These are phyloP conservation scores for Funneliformis geosporum DNA, from an alignment of 192 early-diverging fungal species.

Conservation along the genomic window DNA sequence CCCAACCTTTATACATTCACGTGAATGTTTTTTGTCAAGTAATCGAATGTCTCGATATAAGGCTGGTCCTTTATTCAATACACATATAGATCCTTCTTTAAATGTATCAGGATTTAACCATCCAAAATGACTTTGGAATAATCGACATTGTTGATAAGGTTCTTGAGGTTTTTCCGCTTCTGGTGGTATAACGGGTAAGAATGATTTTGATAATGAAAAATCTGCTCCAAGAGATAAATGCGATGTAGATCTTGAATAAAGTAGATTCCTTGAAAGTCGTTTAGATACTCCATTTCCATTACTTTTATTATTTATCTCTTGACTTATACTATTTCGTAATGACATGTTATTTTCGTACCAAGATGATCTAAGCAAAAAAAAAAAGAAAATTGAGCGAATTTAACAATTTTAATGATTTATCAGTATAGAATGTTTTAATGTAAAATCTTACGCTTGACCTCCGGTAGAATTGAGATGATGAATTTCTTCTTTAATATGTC, in stretches of 20 bases:
- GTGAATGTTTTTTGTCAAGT: constrained; percentile 77
- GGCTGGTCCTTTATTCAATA: constrained; percentile 66
- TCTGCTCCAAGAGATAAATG: constrained; percentile 37
- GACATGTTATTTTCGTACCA: constrained; percentile 48
- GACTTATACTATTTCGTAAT: constrained; percentile 40
- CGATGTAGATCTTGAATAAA: constrained; percentile 21
- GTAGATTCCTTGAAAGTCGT: constrained; percentile 2
- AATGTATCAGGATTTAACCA: constrained; percentile 71
- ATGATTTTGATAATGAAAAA: constrained; percentile 53
- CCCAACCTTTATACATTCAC: constrained; percentile 88
- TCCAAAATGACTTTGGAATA: constrained; percentile 78
- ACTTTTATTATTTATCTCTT: not conserved
- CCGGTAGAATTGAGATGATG: constrained; percentile 44
- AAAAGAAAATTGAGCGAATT: not conserved
- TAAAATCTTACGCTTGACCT: constrained; percentile 37
- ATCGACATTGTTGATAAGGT: constrained; percentile 63
- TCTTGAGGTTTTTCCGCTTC: constrained; percentile 52
- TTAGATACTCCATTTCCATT: constrained; percentile 31
- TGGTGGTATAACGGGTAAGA: constrained; percentile 50
- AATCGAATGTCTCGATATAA: constrained; percentile 76
- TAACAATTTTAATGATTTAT: too few species aligned
- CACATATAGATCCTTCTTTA: constrained; percentile 68
- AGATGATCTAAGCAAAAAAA: constrained; percentile 3
- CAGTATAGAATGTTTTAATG: not conserved
- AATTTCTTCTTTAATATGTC: constrained; percentile 52